Conservation (phyloP, 2,329 filamentous ascomycete species). For the Thyridium curvatum region DNA sequence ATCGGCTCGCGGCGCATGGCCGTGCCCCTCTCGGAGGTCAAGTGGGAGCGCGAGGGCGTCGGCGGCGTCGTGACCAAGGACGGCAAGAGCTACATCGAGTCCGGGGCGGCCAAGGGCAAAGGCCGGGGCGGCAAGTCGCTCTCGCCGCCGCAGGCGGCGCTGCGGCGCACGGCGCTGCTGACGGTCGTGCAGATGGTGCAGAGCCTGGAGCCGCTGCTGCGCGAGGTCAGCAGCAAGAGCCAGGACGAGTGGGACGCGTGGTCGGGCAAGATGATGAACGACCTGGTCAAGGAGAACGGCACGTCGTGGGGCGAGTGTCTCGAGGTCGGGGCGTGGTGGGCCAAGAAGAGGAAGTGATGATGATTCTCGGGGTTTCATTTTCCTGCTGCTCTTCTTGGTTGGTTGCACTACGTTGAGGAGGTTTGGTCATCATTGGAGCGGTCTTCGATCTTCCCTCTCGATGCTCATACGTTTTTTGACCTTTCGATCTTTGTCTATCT, state of each 20-base stretch:
- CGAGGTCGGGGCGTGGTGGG: constrained; percentile 82
- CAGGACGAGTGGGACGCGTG: constrained; percentile 90
- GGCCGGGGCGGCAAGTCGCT: constrained; percentile 42
- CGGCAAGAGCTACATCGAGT: constrained; percentile 52
- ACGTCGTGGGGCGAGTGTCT: constrained; percentile 81
- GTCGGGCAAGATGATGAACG: constrained; percentile 80
- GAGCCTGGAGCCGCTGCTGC: constrained; percentile 73
- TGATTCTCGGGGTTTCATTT: too few species aligned
- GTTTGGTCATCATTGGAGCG: too few species aligned
- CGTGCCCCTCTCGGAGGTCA: constrained; percentile 77
- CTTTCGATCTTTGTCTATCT: too few species aligned
- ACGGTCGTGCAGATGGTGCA: constrained; percentile 81
- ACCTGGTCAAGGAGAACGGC: constrained; percentile 72
- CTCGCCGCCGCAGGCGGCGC: constrained; percentile 62
- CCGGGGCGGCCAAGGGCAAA: constrained; percentile 15
- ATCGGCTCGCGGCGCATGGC: constrained; percentile 71
- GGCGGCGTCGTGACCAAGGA: constrained; percentile 56
- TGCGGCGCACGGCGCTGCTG: constrained; percentile 73
- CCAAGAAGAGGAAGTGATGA: constrained; percentile 55
- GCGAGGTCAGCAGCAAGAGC: constrained; percentile 78
- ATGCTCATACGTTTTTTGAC: too few species aligned
- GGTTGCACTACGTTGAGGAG: too few species aligned
- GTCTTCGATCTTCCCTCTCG: too few species aligned
- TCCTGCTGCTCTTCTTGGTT: too few species aligned
- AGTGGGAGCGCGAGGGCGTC: constrained; percentile 77